Base-by-base conservation (phyloP, 306 rosid species). In the Quercus variabilis region DNA sequence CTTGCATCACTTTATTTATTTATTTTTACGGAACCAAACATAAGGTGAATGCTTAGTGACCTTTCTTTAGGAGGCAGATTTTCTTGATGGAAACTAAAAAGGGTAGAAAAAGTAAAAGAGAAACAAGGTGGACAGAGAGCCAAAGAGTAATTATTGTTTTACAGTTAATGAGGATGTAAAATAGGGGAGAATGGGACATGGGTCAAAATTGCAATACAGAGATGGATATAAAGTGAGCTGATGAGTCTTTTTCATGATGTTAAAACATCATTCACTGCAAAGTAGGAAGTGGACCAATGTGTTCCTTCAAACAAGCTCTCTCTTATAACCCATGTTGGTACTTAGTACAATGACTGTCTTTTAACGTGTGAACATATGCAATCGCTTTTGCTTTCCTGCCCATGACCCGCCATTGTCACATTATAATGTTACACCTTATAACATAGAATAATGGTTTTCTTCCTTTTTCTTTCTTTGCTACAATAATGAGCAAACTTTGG, bases 301-400 rank as follows among this genome's bases (percentile, higher is more conserved):
- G 96, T 85, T 89, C 88, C 92, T 91, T 85, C 84, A 71, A 76
- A 67, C 81, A 81, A 77, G 55, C 83, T 78, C 83, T 59, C 79
- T 62, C 35, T 71, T 12, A 49, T 12, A 76, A 74, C 35, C 87
- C 74, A 82, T 80, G 77, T 72, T 82, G 79, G 83, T 85, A 83
- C 75, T 74, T 82, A 75, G 84, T 82, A 84, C 71, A 79, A 74
- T 76, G 75, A 77, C 80, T 90, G 87, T 90, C 91, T 79, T 87
- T 85, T 83, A 67, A 86, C 79, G 56, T 74, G 31, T 85, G 72
- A 73, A 86, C 92, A 87, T 35, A 71, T 84, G 38, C 38, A 49
- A 74, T 85, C 83, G 63, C 85, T 87, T 87, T 78, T 56, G 77
- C 82, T 81, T 90, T 86, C 80, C 15, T 83, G 84, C 81, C 88